Conservation (phyloP, 345 rosid genomes). For the Brassica incana region DNA sequence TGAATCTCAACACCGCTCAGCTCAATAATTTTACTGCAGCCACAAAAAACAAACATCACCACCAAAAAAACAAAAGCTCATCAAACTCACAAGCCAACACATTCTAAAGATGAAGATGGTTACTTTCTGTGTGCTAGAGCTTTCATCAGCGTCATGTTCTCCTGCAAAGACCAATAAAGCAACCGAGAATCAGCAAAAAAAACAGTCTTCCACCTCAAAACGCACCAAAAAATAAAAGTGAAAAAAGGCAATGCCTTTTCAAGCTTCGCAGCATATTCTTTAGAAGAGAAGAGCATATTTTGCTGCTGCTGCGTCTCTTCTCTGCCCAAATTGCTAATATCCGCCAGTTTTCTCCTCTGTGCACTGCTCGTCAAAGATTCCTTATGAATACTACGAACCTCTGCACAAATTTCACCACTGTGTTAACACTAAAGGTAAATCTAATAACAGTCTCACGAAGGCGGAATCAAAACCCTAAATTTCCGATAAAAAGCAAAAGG, state of each 20-base stretch:
- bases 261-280: slow-evolving; percentile 51
- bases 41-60: neutral
- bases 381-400: slow-evolving; percentile 1
- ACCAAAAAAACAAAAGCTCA: neutral
- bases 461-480: slow-evolving; percentile 16
- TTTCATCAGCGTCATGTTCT: slow-evolving; percentile 56
- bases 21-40: slow-evolving; percentile 60
- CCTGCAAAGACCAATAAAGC: slow-evolving; percentile 38
- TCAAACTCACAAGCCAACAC: slow-evolving; percentile 20
- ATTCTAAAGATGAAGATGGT: slow-evolving; percentile 17
- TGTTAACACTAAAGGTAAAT: neutral
- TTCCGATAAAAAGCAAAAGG: neutral
- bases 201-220: neutral
- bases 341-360: slow-evolving; percentile 15
- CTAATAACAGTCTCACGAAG: neutral
- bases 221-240: slow-evolving; percentile 1
- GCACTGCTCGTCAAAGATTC: slow-evolving; percentile 24
- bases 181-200: slow-evolving; percentile 1
- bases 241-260: slow-evolving; percentile 44
- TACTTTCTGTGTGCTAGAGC: slow-evolving; percentile 61
- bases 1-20: slow-evolving; percentile 56
- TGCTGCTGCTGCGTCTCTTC: slow-evolving; percentile 32
- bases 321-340: slow-evolving; percentile 47
- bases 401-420: neutral
- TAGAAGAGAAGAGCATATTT: slow-evolving; percentile 31